A percentile compares a stretch with the other conserved stretches of the same genome.
Evolutionary conservation across 1,139 yeast species (phyloP).

Genomic region (Lodderomyces theae): DNA sequence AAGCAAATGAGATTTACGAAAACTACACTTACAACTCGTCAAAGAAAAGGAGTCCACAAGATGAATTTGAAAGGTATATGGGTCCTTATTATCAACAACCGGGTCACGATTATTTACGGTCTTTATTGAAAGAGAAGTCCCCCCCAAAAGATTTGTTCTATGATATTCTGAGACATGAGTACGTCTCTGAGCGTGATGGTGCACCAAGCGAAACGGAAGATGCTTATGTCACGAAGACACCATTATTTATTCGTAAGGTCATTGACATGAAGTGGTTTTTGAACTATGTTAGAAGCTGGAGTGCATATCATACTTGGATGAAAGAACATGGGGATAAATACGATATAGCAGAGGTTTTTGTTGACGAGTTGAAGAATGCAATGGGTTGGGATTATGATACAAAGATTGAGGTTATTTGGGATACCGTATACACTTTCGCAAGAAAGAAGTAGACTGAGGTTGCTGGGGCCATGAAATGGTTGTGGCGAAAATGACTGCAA

Average conservation of each 20-base stretch:
- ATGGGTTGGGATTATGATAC: conserved; percentile 47
- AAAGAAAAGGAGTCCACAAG: conserved; percentile 18
- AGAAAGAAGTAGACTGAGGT: conserved; percentile 23
- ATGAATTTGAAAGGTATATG: conserved; percentile 42
- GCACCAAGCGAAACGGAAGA: conserved; percentile 14
- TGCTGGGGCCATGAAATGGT: no score
- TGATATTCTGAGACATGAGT: conserved; percentile 39
- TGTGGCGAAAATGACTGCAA: not conserved
- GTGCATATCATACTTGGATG: conserved; percentile 70
- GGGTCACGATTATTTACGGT: conserved; percentile 54
- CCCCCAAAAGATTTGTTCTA: conserved; percentile 40
- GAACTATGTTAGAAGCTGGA: conserved; percentile 60
- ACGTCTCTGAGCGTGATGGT: conserved; percentile 32
- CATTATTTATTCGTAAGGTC: conserved; percentile 38
- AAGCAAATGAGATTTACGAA: conserved; percentile 39
- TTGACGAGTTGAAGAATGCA: conserved; percentile 38
- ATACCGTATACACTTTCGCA: conserved; percentile 53
- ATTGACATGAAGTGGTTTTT: conserved; percentile 44
- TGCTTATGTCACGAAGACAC: conserved; percentile 20
- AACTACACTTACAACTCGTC: conserved; percentile 39
- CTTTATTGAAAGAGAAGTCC: conserved; percentile 39
- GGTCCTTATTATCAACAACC: conserved; percentile 79
- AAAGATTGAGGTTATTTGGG: conserved; percentile 52
- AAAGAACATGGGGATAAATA: conserved; percentile 26
- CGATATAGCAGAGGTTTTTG: conserved; percentile 42